Percentiles rank a stretch among this genome's conserved stretches.
Evolutionary conservation across 805 yeast species (phyloP).

Genomic region (Pichia pseudocactophila): DNA sequence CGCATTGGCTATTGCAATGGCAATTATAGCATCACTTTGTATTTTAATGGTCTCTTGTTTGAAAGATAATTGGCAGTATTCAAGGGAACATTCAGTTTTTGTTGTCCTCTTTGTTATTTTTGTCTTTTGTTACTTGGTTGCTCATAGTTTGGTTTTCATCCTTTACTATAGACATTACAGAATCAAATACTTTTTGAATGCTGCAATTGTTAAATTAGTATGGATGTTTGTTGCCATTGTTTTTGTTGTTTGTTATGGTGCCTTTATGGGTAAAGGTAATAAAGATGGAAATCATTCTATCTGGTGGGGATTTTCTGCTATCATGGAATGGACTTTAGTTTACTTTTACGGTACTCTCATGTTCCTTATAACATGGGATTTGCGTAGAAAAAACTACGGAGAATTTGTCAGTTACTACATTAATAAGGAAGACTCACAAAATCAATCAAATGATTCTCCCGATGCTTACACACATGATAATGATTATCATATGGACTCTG

Average conservation of each 20-base stretch:
- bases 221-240: slow-evolving; percentile 64
- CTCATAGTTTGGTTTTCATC: slow-evolving; percentile 10
- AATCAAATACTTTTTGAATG: slow-evolving; percentile 28
- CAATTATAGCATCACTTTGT: slow-evolving; percentile 47
- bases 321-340: slow-evolving; percentile 81
- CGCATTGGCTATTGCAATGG: slow-evolving; percentile 16
- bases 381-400: slow-evolving; percentile 26
- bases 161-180: slow-evolving; percentile 18
- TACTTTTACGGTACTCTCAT: slow-evolving; percentile 73
- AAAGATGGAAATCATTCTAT: slow-evolving; percentile 22
- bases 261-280: slow-evolving; percentile 17
- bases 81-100: slow-evolving; percentile 53
- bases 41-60: slow-evolving; percentile 67
- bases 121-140: slow-evolving; percentile 42
- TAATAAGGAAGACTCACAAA: slow-evolving; percentile 1
- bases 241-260: slow-evolving; percentile 64
- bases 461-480: background rate
- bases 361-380: slow-evolving; percentile 56
- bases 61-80: slow-evolving; percentile 47
- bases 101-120: slow-evolving; percentile 65
- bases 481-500: background rate
- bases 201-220: slow-evolving; percentile 43
- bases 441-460: background rate
- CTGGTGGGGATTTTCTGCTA: slow-evolving; percentile 44
- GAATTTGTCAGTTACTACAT: slow-evolving; percentile 8